These are phyloP conservation scores for Arthromyces matolae DNA, from an alignment of 768 basidiomycete species.

Conservation along the genomic window DNA sequence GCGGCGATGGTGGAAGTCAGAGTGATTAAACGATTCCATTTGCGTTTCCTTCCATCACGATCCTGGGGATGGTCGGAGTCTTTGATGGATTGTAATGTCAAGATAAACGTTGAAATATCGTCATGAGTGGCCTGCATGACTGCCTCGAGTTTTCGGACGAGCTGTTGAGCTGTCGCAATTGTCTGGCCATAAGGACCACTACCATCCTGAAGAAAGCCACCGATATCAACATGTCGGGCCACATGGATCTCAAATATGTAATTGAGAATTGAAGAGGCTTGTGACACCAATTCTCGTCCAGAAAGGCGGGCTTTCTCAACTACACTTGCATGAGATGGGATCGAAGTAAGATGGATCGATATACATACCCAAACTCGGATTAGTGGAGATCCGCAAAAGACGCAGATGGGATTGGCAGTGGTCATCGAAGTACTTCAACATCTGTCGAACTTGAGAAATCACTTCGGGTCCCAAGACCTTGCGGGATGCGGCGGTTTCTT, in stretches of 20 bases:
- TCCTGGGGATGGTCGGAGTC: conserved; percentile 30
- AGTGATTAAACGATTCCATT: conserved; percentile 44
- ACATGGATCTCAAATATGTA: conserved; percentile 70
- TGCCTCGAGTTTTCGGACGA: conserved; percentile 69
- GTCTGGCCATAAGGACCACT: conserved; percentile 56
- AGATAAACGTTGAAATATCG: conserved; percentile 57
- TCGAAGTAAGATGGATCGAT: not conserved
- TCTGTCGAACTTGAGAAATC: conserved; percentile 47
- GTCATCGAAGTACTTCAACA: conserved; percentile 47
- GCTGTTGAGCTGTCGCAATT: conserved; percentile 62
- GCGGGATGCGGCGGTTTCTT: conserved; percentile 45
- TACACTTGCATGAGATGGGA: conserved; percentile 12
- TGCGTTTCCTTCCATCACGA: conserved; percentile 27
- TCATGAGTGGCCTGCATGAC: conserved; percentile 73
- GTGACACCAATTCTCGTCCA: conserved; percentile 50
- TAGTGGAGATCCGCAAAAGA: conserved; percentile 27
- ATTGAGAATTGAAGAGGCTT: conserved; percentile 54
- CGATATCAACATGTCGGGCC: conserved; percentile 79
- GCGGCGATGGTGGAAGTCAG: conserved; percentile 49
- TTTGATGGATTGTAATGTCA: conserved; percentile 51
- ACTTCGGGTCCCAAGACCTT: conserved; percentile 48
- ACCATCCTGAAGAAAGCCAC: conserved; percentile 57
- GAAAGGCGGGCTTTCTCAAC: conserved; percentile 37
- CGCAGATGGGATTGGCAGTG: conserved; percentile 37
- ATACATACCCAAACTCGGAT: conserved; percentile 36